A percentile compares a stretch with the other conserved stretches of the same genome.
phyloP scores from a whole-genome alignment of 2,329 filamentous ascomycete species.

The Pseudodiploospora longispora region DNA sequence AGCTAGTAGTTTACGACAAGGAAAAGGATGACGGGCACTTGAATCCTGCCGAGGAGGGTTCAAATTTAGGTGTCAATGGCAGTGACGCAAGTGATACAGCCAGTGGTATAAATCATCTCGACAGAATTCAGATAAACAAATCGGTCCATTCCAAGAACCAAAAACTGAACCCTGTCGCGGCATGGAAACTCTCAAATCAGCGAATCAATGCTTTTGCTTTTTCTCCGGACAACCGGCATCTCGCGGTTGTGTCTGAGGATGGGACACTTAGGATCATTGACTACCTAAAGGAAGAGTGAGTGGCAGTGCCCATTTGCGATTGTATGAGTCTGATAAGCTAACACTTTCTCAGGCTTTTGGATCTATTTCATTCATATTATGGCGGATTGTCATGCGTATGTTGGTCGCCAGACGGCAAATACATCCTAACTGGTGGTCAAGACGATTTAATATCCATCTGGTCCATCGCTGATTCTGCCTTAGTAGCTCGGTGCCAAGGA shows the following conservation, averaged over 20 bases:
- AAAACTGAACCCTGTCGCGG: slow-evolving; percentile 83
- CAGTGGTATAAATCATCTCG: slow-evolving; percentile 25
- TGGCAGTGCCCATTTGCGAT: slow-evolving; percentile 5
- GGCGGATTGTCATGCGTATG: slow-evolving; percentile 88
- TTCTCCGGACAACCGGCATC: slow-evolving; percentile 77
- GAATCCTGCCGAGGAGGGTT: slow-evolving; percentile 54
- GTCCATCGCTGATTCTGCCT: slow-evolving; percentile 73
- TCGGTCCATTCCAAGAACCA: slow-evolving; percentile 92
- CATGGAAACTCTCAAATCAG: slow-evolving; percentile 88
- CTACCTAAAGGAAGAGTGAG: slow-evolving; percentile 81
- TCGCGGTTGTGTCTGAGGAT: slow-evolving; percentile 88
- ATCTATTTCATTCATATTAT: slow-evolving; percentile 86
- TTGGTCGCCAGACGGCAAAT: slow-evolving; percentile 96
- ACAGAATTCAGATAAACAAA: slow-evolving; percentile 67
- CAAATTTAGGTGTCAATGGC: slow-evolving; percentile 68
- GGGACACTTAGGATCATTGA: slow-evolving; percentile 85
- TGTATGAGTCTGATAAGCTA: slow-evolving; percentile 3
- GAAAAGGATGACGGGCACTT: slow-evolving; percentile 87
- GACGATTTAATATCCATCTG: slow-evolving; percentile 96
- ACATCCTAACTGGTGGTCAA: slow-evolving; percentile 89
- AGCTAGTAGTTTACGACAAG: slow-evolving; percentile 91
- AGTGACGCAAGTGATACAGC: slow-evolving; percentile 27
- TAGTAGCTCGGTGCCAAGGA: slow-evolving; percentile 88
- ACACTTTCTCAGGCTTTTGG: slow-evolving; percentile 55
- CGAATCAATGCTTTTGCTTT: slow-evolving; percentile 87